Evolutionary conservation across 345 rosid species (phyloP).

Genomic region (Eucalyptus curtisii): DNA sequence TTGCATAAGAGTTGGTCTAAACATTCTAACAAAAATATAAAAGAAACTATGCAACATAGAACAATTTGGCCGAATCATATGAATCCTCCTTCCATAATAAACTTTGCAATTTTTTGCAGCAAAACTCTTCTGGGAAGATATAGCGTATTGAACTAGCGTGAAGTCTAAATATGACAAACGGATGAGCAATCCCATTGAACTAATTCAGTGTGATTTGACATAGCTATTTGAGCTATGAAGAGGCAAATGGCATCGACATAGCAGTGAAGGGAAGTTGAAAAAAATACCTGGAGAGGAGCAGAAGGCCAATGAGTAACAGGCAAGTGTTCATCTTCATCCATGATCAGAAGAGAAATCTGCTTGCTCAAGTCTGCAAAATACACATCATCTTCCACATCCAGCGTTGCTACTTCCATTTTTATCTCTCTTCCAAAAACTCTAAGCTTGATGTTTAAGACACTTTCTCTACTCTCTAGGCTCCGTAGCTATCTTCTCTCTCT

Average conservation of each 20-base stretch:
- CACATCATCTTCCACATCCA: conserved; percentile 86
- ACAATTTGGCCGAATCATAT: not conserved
- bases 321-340: conserved; percentile 82
- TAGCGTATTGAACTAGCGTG: not conserved
- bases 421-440: not conserved
- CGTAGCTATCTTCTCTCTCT: not conserved
- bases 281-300: conserved; percentile 55
- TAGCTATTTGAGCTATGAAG: not conserved
- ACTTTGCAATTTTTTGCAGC: not conserved
- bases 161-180: not conserved
- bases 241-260: not conserved
- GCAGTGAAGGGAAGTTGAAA: not conserved
- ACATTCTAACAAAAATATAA: not conserved
- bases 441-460: not conserved
- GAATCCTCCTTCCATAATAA: not conserved
- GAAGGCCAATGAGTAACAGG: conserved; percentile 25
- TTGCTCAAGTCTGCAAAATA: conserved; percentile 86
- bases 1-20: not conserved
- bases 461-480: not conserved
- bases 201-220: not conserved
- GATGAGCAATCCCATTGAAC: not conserved
- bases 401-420: conserved; percentile 23
- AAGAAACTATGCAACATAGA: not conserved
- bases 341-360: conserved; percentile 87
- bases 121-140: not conserved